Evolutionary conservation across 225 moss, liverwort and hornwort genomes (phyloP).

Genomic region (Pseudoscleropodium purum): DNA sequence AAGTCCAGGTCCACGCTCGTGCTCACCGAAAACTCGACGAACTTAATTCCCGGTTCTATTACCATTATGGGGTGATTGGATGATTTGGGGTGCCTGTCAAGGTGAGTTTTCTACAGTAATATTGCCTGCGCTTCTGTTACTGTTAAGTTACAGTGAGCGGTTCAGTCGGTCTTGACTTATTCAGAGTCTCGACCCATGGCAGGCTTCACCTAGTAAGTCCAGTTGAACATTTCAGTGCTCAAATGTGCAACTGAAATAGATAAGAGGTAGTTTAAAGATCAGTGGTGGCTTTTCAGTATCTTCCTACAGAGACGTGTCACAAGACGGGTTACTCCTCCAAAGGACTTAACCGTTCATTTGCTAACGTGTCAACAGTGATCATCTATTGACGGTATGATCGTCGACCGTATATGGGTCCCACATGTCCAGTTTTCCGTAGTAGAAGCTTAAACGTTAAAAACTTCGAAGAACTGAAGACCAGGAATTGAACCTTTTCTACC

Average conservation of each 20-base stretch:
- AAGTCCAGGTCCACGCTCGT: constrained; percentile 13
- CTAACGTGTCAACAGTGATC: not conserved
- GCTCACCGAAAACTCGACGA: constrained; percentile 15
- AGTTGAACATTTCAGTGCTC: not conserved
- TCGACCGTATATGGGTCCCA: not conserved
- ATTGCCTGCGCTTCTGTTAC: not conserved
- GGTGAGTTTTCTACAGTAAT: not conserved
- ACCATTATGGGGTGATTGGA: not conserved
- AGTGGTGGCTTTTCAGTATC: not conserved
- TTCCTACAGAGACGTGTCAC: not conserved
- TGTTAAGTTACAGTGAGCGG: not conserved
- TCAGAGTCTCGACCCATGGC: not conserved
- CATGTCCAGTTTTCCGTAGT: not conserved
- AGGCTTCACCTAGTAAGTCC: not conserved
- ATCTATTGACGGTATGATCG: not conserved
- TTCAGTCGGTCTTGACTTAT: not conserved
- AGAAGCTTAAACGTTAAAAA: not conserved
- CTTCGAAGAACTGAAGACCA: not conserved
- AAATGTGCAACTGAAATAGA: not conserved
- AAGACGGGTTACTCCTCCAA: not conserved
- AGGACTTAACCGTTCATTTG: not conserved
- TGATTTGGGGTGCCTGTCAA: not conserved
- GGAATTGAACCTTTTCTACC: not conserved
- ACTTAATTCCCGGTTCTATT: not conserved
- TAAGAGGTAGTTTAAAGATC: not conserved